Evolutionary conservation across 495 filamentous ascomycete genomes (phyloP).

Genomic region (Poronia punctata): DNA sequence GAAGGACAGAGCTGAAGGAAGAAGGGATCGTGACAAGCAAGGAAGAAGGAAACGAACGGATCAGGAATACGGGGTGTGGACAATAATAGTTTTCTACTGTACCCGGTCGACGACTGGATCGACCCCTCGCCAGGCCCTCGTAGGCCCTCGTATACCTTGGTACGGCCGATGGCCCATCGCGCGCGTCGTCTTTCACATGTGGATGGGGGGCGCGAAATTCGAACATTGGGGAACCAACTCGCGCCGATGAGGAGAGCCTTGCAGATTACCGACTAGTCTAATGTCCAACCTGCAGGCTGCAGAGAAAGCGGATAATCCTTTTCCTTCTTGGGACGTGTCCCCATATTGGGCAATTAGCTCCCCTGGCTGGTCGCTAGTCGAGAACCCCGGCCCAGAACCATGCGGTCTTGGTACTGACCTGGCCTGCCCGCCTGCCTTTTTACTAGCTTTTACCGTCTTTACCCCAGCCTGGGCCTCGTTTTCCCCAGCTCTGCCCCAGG

Average conservation of each 20-base stretch:
- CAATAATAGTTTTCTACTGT: background rate
- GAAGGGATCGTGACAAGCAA: background rate
- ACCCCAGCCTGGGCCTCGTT: background rate
- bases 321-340: conserved; percentile 3
- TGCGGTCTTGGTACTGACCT: background rate
- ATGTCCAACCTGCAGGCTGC: background rate
- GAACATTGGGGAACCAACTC: conserved; percentile 1
- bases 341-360: conserved; percentile 9
- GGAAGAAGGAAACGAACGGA: background rate
- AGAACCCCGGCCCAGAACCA: background rate
- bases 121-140: too few species aligned
- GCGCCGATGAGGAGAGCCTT: background rate
- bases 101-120: too few species aligned
- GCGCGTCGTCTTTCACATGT: conserved; percentile 5
- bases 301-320: conserved; percentile 3
- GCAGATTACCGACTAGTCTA: conserved; percentile 3
- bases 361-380: background rate
- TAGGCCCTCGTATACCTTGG: too few species aligned
- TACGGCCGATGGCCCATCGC: too few species aligned
- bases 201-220: too few species aligned
- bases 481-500: conserved; percentile 3
- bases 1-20: too few species aligned
- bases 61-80: background rate
- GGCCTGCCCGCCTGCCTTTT: too few species aligned
- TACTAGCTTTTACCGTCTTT: too few species aligned